A percentile compares a stretch with the other conserved stretches of the same genome.
These are phyloP conservation scores for Simmondsia chinensis DNA, from an alignment of 148 eudicot genomes.

Conservation along the genomic window DNA sequence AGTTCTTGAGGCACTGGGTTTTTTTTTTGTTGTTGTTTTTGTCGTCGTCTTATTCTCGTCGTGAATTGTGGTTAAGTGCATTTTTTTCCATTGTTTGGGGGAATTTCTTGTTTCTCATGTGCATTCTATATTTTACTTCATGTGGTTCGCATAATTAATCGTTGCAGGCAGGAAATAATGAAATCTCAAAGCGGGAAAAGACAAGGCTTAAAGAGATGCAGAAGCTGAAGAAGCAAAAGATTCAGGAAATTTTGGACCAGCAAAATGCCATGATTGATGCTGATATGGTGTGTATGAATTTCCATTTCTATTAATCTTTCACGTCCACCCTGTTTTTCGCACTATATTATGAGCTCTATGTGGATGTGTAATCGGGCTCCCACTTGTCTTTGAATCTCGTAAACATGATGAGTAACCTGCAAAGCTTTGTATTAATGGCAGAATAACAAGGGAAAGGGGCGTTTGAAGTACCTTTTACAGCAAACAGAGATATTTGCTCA, in stretches of 20 bases:
- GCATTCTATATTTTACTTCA: too few species aligned
- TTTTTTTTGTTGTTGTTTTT: too few species aligned
- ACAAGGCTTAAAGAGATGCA: constrained; percentile 80
- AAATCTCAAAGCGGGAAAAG: constrained; percentile 62
- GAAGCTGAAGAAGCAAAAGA: constrained; percentile 72
- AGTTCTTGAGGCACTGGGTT: too few species aligned
- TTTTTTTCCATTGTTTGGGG: neutral
- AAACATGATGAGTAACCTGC: too few species aligned
- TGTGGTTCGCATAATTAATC: too few species aligned
- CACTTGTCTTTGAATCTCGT: too few species aligned
- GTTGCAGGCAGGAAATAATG: constrained; percentile 46
- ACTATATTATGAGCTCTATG: neutral
- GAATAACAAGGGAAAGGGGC: constrained; percentile 96
- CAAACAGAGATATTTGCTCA: constrained; percentile 97
- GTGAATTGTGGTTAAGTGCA: too few species aligned
- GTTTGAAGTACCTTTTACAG: constrained; percentile 82
- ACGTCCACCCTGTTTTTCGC: neutral
- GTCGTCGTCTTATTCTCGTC: too few species aligned
- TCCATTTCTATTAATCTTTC: neutral
- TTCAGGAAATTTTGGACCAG: constrained; percentile 68
- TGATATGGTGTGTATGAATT: constrained; percentile 77
- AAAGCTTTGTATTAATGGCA: constrained; percentile 29
- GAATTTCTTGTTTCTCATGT: neutral
- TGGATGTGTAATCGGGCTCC: too few species aligned
- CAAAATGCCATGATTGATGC: constrained; percentile 94